Evolutionary conservation across 225 moss, liverwort and hornwort species (phyloP).

Genomic region (Sphagnum tenellum): DNA sequence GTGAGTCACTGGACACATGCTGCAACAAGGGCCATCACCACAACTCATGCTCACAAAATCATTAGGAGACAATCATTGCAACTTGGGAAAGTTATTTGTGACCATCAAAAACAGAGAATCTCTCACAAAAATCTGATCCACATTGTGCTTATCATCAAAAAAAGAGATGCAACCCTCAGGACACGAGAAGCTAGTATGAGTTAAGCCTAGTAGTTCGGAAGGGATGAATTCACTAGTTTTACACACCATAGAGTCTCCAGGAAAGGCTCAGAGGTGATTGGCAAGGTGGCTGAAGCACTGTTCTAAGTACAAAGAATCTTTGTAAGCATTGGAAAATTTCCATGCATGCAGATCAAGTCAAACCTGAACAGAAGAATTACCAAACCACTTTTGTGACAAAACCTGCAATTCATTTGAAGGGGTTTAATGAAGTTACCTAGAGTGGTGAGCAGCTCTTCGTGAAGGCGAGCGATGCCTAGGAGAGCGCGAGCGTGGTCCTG

Average conservation of each 20-base stretch:
- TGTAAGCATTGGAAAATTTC: too few relatives aligned
- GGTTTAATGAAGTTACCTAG: conserved; percentile 15
- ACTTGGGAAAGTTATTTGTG: too few relatives aligned
- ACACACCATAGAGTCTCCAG: neutral
- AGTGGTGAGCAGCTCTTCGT: conserved; percentile 50
- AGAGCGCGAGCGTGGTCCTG: conserved; percentile 51
- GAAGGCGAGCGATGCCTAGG: conserved; percentile 43
- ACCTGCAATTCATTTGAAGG: neutral
- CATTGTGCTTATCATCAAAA: too few relatives aligned
- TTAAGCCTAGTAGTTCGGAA: too few relatives aligned
- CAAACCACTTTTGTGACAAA: neutral
- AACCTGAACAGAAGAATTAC: neutral
- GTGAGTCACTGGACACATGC: too few relatives aligned
- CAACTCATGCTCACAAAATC: neutral
- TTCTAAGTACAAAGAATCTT: neutral
- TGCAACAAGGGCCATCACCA: too few relatives aligned
- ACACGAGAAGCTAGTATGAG: too few relatives aligned
- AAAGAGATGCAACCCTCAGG: too few relatives aligned
- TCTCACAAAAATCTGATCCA: too few relatives aligned
- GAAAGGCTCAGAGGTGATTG: neutral
- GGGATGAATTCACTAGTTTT: neutral
- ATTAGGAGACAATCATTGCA: neutral
- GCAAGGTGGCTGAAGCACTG: neutral
- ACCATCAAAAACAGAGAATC: too few relatives aligned
- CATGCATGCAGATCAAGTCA: too few relatives aligned